Base-by-base conservation (phyloP, 257 asterid genomes). In the Schizonepeta tenuifolia region DNA sequence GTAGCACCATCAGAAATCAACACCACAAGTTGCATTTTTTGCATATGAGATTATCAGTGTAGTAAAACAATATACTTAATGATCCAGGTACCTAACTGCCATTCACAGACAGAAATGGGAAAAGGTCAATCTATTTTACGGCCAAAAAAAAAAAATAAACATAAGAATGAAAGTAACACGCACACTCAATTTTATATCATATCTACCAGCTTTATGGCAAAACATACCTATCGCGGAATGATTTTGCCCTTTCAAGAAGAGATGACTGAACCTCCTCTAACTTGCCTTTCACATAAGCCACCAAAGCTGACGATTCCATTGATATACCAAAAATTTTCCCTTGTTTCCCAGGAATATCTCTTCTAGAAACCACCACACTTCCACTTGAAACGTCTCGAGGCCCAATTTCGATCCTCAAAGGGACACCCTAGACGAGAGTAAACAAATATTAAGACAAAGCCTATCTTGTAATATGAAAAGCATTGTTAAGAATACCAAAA, bases 331-430 rank as follows among this genome's bases (percentile, higher is more conserved):
- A 91, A 60, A 83, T 93, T 83, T 94, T 94, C 64, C 97, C 99
- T 79, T 94, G 92, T 83, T 94, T 94, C 67, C 97, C 97, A 54
- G 97, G 97, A 81, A 91, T 74, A 79, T 95, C 98, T 83, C 99
- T 81, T 86, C 98, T 87, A 59, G 94, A 92, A 65, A 92, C 86
- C 69, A 89, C 99, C 70, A 94, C 90, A 24, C 87, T 89, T 57
- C 86, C 83, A 73, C 89, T 89, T 22, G 86, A 86, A 78, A 91
- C 97, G 33, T 94, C 99, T 58, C 97, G 96, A 24, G 99, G 97
- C 49, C 99, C 98, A 80, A 95, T 87, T 82, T 90, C 99, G 56
- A 95, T 90, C 82, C 99, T 86, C 60, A 95, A 66, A 70, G 98
- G 99, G 70, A 92, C 96, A 80, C 99, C 99, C 99, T 95, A 73